Evolutionary conservation across 805 yeast genomes (phyloP), one percentile per base, ranked within the genome.

Genomic region (Teunomyces atbi): DNA sequence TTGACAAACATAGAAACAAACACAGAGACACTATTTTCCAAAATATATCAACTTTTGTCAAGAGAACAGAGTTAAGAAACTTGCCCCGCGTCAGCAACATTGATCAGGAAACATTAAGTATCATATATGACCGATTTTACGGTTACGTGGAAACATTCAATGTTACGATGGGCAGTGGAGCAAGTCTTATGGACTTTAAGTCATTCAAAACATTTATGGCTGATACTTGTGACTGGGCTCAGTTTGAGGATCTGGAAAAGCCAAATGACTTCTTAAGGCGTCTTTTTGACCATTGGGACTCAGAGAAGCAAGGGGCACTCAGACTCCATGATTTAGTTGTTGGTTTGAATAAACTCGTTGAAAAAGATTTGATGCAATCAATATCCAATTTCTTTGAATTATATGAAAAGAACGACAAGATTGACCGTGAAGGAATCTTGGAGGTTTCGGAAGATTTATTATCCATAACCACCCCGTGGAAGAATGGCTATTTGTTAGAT

Each of bases 21-120:
- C 84, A 81, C 62, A 83, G 90, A 64, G 82, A 83, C 54, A 80
- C 83, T 38, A 92, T 94, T 37, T 82, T 87, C 59, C 87, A 79
- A 56, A 92, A 94, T 45, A 89, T 92, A 50, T 96, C 94, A 54
- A 76, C 83, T 1, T 92, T 92, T 69, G 95, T 94, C 29, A 94
- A 92, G 65, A 77, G 96, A 47, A 89, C 97, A 0, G 97, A 94
- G 64, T 63, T 94, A 34, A 76, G 99, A 54, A 91, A 89, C 64
- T 69, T 92, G 45, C 92, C 95, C 29, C 84, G 84, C 60, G 80
- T 88, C 1, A 76, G 74, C 20, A 79, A 86, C 58, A 66, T 92
- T 28, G 62, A 74, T 3, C 71, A 66, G 20, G 82, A 74, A 0
- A 80, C 87, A 32, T 54, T 89, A 13, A 81, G 89, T 3, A 79